Percentiles rank a stretch among this genome's conserved stretches.
These are phyloP conservation scores for Mortierella sp. DNA, from an alignment of 371 early-diverging fungal species.

Conservation along the genomic window DNA sequence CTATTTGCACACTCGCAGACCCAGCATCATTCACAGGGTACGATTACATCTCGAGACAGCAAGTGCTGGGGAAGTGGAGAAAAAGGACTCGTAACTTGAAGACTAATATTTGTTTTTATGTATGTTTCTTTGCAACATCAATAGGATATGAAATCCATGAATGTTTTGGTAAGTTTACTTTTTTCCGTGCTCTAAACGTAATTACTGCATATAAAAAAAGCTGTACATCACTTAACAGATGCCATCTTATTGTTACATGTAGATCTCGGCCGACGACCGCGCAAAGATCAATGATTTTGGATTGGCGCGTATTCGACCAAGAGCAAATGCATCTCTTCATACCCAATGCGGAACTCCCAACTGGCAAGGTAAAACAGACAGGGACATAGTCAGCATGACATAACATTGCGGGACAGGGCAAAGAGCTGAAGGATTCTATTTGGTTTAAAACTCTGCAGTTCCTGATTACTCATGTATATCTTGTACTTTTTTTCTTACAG, in stretches of 20 bases:
- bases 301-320: conserved; percentile 79
- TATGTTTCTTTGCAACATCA: background rate
- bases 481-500: conserved; percentile 35
- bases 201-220: no score
- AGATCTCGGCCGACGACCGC: conserved; percentile 74
- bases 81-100: background rate
- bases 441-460: no score
- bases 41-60: background rate
- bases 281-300: conserved; percentile 90
- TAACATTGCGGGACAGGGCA: background rate
- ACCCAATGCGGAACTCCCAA: conserved; percentile 85
- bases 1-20: conserved; percentile 64
- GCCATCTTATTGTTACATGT: background rate
- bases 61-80: background rate
- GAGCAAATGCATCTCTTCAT: conserved; percentile 74
- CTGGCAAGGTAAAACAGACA: conserved; percentile 67
- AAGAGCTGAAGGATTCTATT: no score
- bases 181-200: no score
- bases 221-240: background rate
- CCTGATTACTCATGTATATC: background rate
- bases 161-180: conserved; percentile 67
- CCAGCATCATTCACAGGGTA: conserved; percentile 70
- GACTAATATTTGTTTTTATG: background rate
- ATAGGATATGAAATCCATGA: conserved; percentile 90
- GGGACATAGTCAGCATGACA: background rate